Evolutionary conservation across 495 filamentous ascomycete species (phyloP), one percentile per base, ranked within the genome.

Genomic region (Daldinia caldariorum): DNA sequence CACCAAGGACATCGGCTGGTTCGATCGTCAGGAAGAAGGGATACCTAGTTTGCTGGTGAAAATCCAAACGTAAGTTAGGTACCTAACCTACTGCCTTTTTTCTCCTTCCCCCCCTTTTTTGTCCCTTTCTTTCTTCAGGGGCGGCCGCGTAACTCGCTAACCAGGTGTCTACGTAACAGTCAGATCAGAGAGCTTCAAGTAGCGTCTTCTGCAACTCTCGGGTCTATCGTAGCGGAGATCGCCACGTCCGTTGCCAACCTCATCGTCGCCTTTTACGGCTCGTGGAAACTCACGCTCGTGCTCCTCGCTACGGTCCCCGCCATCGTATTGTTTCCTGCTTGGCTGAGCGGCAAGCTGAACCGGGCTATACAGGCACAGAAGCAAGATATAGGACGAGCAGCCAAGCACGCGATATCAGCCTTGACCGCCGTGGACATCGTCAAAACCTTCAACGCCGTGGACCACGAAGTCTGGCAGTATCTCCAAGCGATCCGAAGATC

Each of bases 271-370:
- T 83, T 97, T 12, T 89, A 87, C 71, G 90, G 85, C 61, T 94
- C 92, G 0, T 97, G 90, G 92, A 88, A 90, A 56, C 84, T 99
- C 7, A 94, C 93, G 0, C 80, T 97, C 0, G 89, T 95, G n/a
- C 91, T 92, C 18, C 79, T 97, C 4, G 84, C 91, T 0, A 89
- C 89, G 0, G 82, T 92, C n/a, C 91, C 94, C 0, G 58, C 96
- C 2, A 87, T 90, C 9, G 83, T 86, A 1, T 49, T 86, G 4
- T 70, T 91, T 6, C 82, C 94, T 39, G 81, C 78, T 14, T 77
- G 85, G 43, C 78, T 92, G 14, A 90, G 89, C 1, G 76, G 81
- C 0, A 82, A 79, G 50, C 86, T 95, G 58, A 88, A 90, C 58
- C 74, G 84, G 6, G 88, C 85, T 34, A 90, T 97, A 37, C 84